A percentile compares a stretch with the other conserved stretches of the same genome.
Conservation (phyloP, 1,284 basidiomycete genomes). For the Moesziomyces globuligerus region DNA sequence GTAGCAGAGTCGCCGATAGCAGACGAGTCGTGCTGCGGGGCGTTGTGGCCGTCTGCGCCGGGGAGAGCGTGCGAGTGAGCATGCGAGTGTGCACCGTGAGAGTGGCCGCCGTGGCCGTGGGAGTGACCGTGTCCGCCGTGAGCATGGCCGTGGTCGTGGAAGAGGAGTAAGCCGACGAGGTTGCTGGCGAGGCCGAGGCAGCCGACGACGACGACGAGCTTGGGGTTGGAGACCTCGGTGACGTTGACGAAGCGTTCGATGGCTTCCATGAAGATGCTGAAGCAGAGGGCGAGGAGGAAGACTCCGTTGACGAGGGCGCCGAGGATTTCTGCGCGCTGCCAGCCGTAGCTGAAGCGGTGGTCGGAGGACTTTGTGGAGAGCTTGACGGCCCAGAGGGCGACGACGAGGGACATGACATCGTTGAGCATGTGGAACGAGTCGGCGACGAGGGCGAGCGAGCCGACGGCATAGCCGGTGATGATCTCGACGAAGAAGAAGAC, state of each 20-base stretch:
- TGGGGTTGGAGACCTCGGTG: conserved; percentile 82
- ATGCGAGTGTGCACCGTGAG: conserved; percentile 40
- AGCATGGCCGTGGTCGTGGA: conserved; percentile 75
- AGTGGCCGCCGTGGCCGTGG: conserved; percentile 69
- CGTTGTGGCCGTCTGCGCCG: conserved; percentile 6
- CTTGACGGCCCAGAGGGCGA: conserved; percentile 96
- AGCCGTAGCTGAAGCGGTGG: conserved; percentile 85
- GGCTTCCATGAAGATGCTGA: conserved; percentile 93
- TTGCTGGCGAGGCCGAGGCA: conserved; percentile 89
- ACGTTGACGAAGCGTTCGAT: conserved; percentile 84
- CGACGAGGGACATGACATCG: conserved; percentile 86
- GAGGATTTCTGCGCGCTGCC: conserved; percentile 98
- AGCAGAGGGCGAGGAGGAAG: conserved; percentile 93
- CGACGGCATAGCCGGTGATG: conserved; percentile 86
- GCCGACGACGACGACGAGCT: conserved; percentile 89
- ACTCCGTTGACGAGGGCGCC: conserved; percentile 86
- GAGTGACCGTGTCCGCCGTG: conserved; percentile 73
- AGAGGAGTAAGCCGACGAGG: conserved; percentile 90
- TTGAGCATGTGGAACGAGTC: conserved; percentile 96
- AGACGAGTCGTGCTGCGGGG: conserved; percentile 16
- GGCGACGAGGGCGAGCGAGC: conserved; percentile 92
- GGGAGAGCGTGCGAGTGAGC: conserved; percentile 35
- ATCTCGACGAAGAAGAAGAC: conserved; percentile 93
- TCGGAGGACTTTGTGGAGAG: conserved; percentile 68
- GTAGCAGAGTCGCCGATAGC: conserved; percentile 12